phyloP scores from a whole-genome alignment of 2,329 filamentous ascomycete species.

The Alternaria infectoria region DNA sequence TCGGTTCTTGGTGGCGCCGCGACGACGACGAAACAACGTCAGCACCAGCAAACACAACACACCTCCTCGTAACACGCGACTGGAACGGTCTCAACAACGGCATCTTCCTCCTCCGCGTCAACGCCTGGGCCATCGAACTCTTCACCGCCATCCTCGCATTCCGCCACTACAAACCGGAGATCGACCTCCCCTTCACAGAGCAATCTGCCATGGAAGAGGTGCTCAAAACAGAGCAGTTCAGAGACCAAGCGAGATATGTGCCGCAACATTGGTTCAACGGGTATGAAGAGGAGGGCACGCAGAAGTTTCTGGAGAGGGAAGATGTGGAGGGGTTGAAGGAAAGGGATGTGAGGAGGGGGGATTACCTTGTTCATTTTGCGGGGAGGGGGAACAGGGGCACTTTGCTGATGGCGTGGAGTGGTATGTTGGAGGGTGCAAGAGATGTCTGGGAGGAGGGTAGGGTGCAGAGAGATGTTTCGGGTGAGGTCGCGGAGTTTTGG shows the following conservation, averaged over 20 bases:
- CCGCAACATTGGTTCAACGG: slow-evolving; percentile 56
- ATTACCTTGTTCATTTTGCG: slow-evolving; percentile 54
- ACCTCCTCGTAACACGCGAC: slow-evolving; percentile 49
- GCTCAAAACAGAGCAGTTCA: slow-evolving; percentile 43
- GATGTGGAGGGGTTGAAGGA: slow-evolving; percentile 46
- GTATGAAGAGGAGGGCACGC: slow-evolving; percentile 43
- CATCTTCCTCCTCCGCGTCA: slow-evolving; percentile 52
- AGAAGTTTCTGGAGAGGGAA: slow-evolving; percentile 21
- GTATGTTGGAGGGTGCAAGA: slow-evolving; percentile 18
- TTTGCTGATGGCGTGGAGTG: slow-evolving; percentile 46
- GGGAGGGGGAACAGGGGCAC: slow-evolving; percentile 43
- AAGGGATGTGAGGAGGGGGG: slow-evolving; percentile 48
- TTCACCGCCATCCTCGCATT: slow-evolving; percentile 50
- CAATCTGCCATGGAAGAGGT: slow-evolving; percentile 52
- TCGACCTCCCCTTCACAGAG: slow-evolving; percentile 47
- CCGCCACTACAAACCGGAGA: slow-evolving; percentile 48
- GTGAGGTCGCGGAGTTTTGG: slow-evolving; percentile 34
- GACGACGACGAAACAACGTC: not conserved
- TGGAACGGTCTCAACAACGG: slow-evolving; percentile 54
- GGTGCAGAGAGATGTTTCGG: slow-evolving; percentile 31
- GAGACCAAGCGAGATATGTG: slow-evolving; percentile 40
- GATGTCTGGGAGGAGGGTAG: slow-evolving; percentile 31
- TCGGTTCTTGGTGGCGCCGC: slow-evolving; percentile 21
- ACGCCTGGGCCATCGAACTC: slow-evolving; percentile 48
- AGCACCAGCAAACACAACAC: slow-evolving; percentile 17